Base-by-base conservation (phyloP, 345 rosid species). In the Tarenaya hassleriana region DNA sequence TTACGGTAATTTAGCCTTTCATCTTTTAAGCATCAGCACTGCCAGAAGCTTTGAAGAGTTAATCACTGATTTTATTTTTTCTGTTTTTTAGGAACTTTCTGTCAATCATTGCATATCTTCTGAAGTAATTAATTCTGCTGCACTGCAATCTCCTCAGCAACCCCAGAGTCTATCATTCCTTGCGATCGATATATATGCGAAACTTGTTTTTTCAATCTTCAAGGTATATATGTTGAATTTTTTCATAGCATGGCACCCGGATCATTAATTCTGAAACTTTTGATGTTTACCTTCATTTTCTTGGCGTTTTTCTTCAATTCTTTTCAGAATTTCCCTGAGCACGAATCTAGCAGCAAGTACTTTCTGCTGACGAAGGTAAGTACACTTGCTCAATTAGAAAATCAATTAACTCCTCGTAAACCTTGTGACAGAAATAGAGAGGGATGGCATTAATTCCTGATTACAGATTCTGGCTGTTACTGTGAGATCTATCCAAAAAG, bases 161-260 rank as follows among this genome's bases (percentile, higher is more conserved):
- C 71, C 49, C 35, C 94, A 79, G 66, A 69, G 61, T 69, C 72
- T 87, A 31, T 84, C 92, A 8, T 88, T 92, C 60, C 78, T 83
- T 63, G 87, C 81, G 24, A 85, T 92, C 8, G 98, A 92, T 68
- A 77, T 82, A 11, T 92, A 79, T 80, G 88, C 94, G 24, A 88
- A 83, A 63, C 94, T 92, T 37, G 79, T 88, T 12, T 69, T 69
- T 50, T 78, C 94, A 41, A 73, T 82, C 34, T 78, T 92, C 34
- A 85, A 68, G 74, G 97, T 92, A 58, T 75, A 67, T 63, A 2
- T 52, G 42, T 12, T 40, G 82, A 82, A 52, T 73, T 16, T 38
- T 34, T 37, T 10, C 31, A 27, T 27, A 42, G 21, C 12, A 5
- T 45, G 41, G 29, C 7, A 41, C 14, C 7, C 33, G 43, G 50